These are phyloP conservation scores for Chalciporus piperatoides DNA, from an alignment of 1,284 basidiomycete genomes.

Conservation along the genomic window DNA sequence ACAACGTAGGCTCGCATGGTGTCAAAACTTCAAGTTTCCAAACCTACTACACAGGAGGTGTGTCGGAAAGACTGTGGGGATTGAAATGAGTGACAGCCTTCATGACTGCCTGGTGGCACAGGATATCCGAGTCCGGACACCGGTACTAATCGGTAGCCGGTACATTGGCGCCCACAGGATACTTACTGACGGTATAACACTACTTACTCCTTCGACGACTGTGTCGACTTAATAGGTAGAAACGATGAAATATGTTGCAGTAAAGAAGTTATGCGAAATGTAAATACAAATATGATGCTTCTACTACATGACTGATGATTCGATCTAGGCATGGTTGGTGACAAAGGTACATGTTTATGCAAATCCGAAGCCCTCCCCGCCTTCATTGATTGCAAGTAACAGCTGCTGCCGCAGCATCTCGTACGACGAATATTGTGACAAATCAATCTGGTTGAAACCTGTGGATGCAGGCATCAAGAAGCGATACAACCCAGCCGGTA, in stretches of 20 bases:
- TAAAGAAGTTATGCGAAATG: slow-evolving; percentile 21
- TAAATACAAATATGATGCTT: slow-evolving; percentile 37
- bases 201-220: too few relatives aligned
- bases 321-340: slow-evolving; percentile 12
- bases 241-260: neutral
- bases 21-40: neutral
- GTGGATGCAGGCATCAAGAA: slow-evolving; percentile 8
- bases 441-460: slow-evolving; percentile 86
- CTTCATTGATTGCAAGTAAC: slow-evolving; percentile 88
- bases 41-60: neutral
- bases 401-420: slow-evolving; percentile 90
- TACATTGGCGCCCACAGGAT: too few relatives aligned
- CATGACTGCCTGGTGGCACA: too few relatives aligned
- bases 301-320: slow-evolving; percentile 26
- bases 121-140: too few relatives aligned
- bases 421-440: slow-evolving; percentile 89
- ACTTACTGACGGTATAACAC: too few relatives aligned
- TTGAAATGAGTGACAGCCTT: neutral
- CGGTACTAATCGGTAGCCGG: too few relatives aligned
- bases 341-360: slow-evolving; percentile 38
- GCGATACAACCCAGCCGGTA: slow-evolving; percentile 8
- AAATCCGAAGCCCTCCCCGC: slow-evolving; percentile 89
- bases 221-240: too few relatives aligned
- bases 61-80: neutral
- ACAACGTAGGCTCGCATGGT: slow-evolving; percentile 75